Base-by-base conservation (phyloP, 2,329 filamentous ascomycete genomes). In the Aspergillus quadrilineatus region DNA sequence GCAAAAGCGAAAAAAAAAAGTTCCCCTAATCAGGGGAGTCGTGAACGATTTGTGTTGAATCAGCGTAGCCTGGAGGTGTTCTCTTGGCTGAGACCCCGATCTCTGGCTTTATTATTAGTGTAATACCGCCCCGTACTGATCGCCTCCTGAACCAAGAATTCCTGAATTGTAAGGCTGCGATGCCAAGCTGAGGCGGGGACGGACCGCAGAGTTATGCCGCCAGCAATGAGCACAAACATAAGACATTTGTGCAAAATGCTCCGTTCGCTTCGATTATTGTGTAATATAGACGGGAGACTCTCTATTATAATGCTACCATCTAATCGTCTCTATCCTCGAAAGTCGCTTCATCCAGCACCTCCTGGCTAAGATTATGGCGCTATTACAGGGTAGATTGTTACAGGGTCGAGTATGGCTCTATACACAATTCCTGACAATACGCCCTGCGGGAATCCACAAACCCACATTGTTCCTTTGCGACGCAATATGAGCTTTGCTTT, bases 141-240 rank as follows among this genome's bases (percentile, higher is more conserved):
- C n/a, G 51, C 17, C 41, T 34, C 34, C 34, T 37, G 44, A 48
- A 6, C 42, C 43, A 36, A 10, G 34, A 36, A 22, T 34, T 48
- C 55, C 49, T 49, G 37, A 15, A 36, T 46, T 30, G 44, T 56
- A 28, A 56, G 55, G 55, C 55, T 53, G 17, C 22, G 17, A 41
- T 29, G 37, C 29, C 47, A 47, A 50, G 41, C 45, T 55, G 53
- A 46, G 26, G 14, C 10, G 37, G 14, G 30, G 9, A 4, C 9
- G 17, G 10, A 29, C 7, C 12, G 34, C 34, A 22, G 22, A 22
- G 22, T 22, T 22, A 22, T 22, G 22, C 22, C 22, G 34, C 9
- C 9, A 12, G 34, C n/a, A 50, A 42, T 26, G 32, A 50, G 12
- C 12, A 22, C 15, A 37, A 8, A 49, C 29, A 12, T 36, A 6